These are phyloP conservation scores for Xylaria sp. DNA, from an alignment of 2,329 filamentous ascomycete species.

Conservation along the genomic window DNA sequence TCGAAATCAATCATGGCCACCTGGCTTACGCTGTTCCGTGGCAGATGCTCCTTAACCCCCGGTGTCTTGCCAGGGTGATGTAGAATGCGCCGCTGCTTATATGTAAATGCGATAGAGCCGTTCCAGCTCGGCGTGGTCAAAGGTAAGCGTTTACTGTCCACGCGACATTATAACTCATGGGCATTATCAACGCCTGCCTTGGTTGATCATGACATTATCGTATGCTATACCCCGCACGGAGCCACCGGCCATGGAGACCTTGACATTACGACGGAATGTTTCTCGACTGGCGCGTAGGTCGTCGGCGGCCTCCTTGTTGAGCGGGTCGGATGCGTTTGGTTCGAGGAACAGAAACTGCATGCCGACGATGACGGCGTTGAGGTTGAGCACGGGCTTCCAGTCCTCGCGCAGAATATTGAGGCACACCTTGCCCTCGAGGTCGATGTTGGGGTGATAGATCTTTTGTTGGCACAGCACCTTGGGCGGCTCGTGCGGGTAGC, in stretches of 20 bases:
- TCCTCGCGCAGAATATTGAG: slow-evolving; percentile 97
- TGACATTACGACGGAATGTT: slow-evolving; percentile 90
- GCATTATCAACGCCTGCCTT: slow-evolving; percentile 23
- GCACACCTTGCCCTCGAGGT: slow-evolving; percentile 97
- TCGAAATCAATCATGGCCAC: slow-evolving; percentile 20
- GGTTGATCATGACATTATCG: slow-evolving; percentile 70
- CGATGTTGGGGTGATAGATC: slow-evolving; percentile 99
- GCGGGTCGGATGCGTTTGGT: slow-evolving; percentile 94
- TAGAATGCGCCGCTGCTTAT: slow-evolving; percentile 19
- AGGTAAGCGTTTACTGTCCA: slow-evolving; percentile 7
- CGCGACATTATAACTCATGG: neutral
- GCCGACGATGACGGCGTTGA: slow-evolving; percentile 96
- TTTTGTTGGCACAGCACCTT: slow-evolving; percentile 98
- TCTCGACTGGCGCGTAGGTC: slow-evolving; percentile 89
- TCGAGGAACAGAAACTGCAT: slow-evolving; percentile 97
- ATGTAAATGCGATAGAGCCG: slow-evolving; percentile 31
- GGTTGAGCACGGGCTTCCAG: slow-evolving; percentile 97
- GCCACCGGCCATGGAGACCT: slow-evolving; percentile 84
- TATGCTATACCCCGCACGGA: slow-evolving; percentile 77
- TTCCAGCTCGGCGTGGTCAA: slow-evolving; percentile 3
- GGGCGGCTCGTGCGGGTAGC: slow-evolving; percentile 96
- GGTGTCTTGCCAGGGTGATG: slow-evolving; percentile 12
- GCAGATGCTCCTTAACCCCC: slow-evolving; percentile 9
- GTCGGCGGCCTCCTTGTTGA: slow-evolving; percentile 98
- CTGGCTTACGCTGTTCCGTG: slow-evolving; percentile 10